phyloP scores from a whole-genome alignment of 2,329 filamentous ascomycete species.

The Trichoderma sp. region DNA sequence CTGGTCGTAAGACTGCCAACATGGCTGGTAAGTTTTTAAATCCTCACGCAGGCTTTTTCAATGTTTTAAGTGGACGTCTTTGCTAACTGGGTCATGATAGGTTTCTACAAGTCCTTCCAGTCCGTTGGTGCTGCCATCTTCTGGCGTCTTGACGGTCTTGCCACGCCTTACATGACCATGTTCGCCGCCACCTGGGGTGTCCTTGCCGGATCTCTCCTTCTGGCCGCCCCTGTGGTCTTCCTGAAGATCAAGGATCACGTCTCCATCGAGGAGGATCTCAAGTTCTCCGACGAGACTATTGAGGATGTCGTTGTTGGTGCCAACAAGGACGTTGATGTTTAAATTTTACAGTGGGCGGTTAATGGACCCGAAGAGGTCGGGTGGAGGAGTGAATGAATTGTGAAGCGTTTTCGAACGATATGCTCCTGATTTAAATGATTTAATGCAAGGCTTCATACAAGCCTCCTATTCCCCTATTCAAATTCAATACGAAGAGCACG shows the following conservation, averaged over 20 bases:
- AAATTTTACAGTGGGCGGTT: neutral
- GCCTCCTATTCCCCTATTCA: constrained; percentile 12
- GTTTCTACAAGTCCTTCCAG: constrained; percentile 72
- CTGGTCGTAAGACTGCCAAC: constrained; percentile 86
- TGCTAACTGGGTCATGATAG: constrained; percentile 32
- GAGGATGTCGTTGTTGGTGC: constrained; percentile 45
- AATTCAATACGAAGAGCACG: neutral
- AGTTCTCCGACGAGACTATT: constrained; percentile 79
- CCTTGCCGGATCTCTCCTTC: constrained; percentile 67
- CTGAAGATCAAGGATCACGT: constrained; percentile 79
- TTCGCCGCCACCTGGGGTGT: constrained; percentile 74
- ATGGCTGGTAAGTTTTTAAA: constrained; percentile 61
- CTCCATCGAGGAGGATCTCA: constrained; percentile 75
- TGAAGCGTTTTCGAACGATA: constrained; percentile 13
- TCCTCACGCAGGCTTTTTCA: neutral
- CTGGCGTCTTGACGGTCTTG: constrained; percentile 35
- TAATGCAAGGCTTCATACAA: constrained; percentile 10
- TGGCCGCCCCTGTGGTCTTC: constrained; percentile 77
- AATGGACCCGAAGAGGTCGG: neutral
- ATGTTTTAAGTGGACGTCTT: neutral
- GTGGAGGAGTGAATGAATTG: neutral
- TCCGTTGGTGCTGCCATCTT: constrained; percentile 65
- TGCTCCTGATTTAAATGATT: constrained; percentile 14
- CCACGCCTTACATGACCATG: constrained; percentile 62
- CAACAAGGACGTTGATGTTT: constrained; percentile 36